phyloP scores from a whole-genome alignment of 441 rosid genomes.

The Dalechampia spathulata region DNA sequence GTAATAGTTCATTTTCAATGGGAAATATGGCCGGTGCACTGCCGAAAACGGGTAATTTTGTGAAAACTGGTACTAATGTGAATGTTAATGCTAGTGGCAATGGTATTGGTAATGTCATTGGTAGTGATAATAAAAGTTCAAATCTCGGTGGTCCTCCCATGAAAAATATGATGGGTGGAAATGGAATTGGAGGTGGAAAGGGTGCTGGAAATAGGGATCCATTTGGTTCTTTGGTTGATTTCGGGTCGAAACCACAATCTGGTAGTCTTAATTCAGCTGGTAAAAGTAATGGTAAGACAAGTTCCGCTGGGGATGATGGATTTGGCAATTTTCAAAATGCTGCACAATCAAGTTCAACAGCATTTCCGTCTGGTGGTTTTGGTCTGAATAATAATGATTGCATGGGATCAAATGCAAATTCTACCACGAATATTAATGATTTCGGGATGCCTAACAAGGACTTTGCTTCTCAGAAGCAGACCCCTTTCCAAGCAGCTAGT shows the following conservation, averaged over 20 bases:
- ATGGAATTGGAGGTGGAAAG: conserved; percentile 39
- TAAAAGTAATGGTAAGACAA: conserved; percentile 34
- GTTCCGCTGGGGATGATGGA: conserved; percentile 21
- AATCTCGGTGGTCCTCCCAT: conserved; percentile 62
- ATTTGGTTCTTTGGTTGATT: conserved; percentile 70
- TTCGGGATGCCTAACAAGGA: conserved; percentile 46
- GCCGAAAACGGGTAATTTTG: conserved; percentile 45
- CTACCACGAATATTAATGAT: conserved; percentile 35
- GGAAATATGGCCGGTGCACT: conserved; percentile 70
- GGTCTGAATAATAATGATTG: conserved; percentile 26
- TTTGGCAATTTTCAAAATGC: conserved; percentile 75
- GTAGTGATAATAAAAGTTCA: conserved; percentile 28
- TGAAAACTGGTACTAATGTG: conserved; percentile 22
- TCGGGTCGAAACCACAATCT: conserved; percentile 45
- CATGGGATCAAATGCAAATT: conserved; percentile 28
- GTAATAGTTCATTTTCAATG: conserved; percentile 54
- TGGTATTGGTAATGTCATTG: conserved; percentile 24
- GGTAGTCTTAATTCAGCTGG: conserved; percentile 40
- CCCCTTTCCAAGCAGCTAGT: conserved; percentile 28
- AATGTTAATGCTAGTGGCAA: conserved; percentile 15
- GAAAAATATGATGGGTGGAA: conserved; percentile 38
- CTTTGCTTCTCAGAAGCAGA: conserved; percentile 33
- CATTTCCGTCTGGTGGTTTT: conserved; percentile 44
- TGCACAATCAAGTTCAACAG: conserved; percentile 29
- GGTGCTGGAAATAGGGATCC: conserved; percentile 54